phyloP scores from a whole-genome alignment of 108 stramenopile genomes.

The Skeletonema tropicum region DNA sequence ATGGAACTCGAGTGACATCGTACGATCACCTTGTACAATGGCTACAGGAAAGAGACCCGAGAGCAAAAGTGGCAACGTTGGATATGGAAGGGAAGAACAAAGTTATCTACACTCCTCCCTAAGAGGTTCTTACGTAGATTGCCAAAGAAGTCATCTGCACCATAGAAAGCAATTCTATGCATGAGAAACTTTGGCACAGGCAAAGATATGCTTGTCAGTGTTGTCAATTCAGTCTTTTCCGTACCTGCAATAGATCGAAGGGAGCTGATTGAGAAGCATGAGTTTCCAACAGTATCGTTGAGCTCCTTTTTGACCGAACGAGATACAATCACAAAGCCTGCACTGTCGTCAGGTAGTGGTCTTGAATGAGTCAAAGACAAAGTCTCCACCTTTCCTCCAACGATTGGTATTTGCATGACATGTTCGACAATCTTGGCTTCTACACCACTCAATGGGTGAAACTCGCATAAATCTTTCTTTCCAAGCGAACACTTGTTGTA shows the following conservation, averaged over 20 bases:
- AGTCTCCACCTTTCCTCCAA: constrained; percentile 25
- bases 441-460: constrained; percentile 11
- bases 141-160: constrained; percentile 14
- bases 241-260: constrained; percentile 19
- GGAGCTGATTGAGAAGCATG: constrained; percentile 33
- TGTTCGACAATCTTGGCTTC: constrained; percentile 41
- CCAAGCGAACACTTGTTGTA: constrained; percentile 42
- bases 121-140: constrained; percentile 7
- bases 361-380: constrained; percentile 34
- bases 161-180: constrained; percentile 23
- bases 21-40: constrained; percentile 45
- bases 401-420: constrained; percentile 32
- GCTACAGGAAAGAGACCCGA: constrained; percentile 35
- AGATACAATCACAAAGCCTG: constrained; percentile 35
- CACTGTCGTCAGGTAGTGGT: neutral
- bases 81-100: constrained; percentile 56
- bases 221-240: constrained; percentile 26
- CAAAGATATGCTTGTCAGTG: constrained; percentile 21
- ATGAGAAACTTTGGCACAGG: constrained; percentile 35
- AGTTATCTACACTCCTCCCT: constrained; percentile 44
- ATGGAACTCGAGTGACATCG: constrained; percentile 38
- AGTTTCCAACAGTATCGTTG: constrained; percentile 8
- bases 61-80: constrained; percentile 28
- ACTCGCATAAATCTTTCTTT: constrained; percentile 23
- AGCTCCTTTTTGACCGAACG: constrained; percentile 30